Evolutionary conservation across 352 stramenopile genomes (phyloP).

Genomic region (Phytopythium cucurbitacearum): DNA sequence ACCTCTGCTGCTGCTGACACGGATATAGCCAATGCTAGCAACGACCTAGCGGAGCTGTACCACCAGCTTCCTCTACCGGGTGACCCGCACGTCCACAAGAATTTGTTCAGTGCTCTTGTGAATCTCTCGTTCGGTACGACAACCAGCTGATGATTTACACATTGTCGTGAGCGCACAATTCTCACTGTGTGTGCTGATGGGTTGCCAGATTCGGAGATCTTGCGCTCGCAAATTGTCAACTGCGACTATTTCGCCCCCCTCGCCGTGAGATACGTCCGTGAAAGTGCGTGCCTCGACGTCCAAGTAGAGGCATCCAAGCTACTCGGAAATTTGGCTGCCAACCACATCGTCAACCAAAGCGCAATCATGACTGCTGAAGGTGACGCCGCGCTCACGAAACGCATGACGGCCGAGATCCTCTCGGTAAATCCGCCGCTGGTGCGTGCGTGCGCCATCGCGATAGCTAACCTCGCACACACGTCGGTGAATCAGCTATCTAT

Average conservation of each 20-base stretch:
- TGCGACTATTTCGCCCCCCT: slow-evolving; percentile 48
- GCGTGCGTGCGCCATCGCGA: slow-evolving; percentile 42
- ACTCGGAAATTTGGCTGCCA: slow-evolving; percentile 60
- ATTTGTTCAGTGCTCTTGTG: slow-evolving; percentile 51
- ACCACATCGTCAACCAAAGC: slow-evolving; percentile 70
- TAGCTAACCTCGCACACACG: slow-evolving; percentile 64
- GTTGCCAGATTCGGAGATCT: slow-evolving; percentile 56
- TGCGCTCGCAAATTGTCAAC: slow-evolving; percentile 68
- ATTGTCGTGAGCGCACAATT: too few relatives aligned
- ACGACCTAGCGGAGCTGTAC: slow-evolving; percentile 19
- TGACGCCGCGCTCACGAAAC: slow-evolving; percentile 30
- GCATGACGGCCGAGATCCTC: slow-evolving; percentile 30
- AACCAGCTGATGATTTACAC: not conserved
- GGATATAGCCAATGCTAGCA: not conserved
- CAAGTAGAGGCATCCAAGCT: slow-evolving; percentile 57
- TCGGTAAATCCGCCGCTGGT: slow-evolving; percentile 26
- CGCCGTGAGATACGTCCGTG: slow-evolving; percentile 44
- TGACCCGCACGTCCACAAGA: slow-evolving; percentile 32
- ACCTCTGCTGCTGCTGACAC: not conserved
- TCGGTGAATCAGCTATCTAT: slow-evolving; percentile 74
- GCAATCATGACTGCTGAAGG: slow-evolving; percentile 57
- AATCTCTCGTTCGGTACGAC: slow-evolving; percentile 64
- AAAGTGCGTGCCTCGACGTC: slow-evolving; percentile 29
- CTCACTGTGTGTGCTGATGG: not conserved
- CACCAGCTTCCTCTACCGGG: slow-evolving; percentile 37